Evolutionary conservation across 2,329 filamentous ascomycete species (phyloP), one percentile per base, ranked within the genome.

Genomic region (Colletotrichum sublineola): DNA sequence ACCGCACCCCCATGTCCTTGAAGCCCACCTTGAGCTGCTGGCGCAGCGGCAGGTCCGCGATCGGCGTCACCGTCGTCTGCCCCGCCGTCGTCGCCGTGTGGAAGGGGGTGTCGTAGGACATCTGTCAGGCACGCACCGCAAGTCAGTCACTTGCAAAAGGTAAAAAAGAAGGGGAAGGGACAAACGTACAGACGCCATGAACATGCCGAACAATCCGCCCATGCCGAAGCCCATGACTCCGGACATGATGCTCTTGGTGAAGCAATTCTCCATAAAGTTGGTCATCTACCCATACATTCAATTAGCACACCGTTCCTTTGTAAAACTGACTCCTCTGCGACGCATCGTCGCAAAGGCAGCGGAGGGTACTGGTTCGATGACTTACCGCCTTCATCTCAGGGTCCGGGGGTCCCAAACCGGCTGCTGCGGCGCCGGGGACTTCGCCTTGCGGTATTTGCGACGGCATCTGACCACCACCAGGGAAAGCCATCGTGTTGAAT

Each of bases 31-130:
- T 91, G 66, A 99, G 88, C 83, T 98, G 96, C 81, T 97, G 90
- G 57, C 91, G 89, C 75, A 96, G 87, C 38, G 96, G 95, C 29
- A 99, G 90, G n/a, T 86, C 86, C 53, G 85, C 80, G 73, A 91
- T 78, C 60, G 85, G 81, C 33, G 77, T 82, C 60, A 80, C 76
- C 79, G 76, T 80, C 40, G 70, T 63, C 67, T 69, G 61, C 60
- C 78, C 77, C 78, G 83, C 83, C 55, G 84, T 83, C 61, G 77
- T 78, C 42, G 83, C 78, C 42, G 81, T 85, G 81, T 89, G 92
- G 83, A 95, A 92, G 71, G 96, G 94, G 0, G 95, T 98, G 81
- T 99, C 96, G 89, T 99, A 99, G 83, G 94, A 93, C 96, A 99
- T 99, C 94, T 97, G 73, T 63, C 61, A 62, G 66, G 20, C 44